Evolutionary conservation across 2,329 filamentous ascomycete genomes (phyloP), one percentile per base, ranked within the genome.

Genomic region (Cladorrhinum sp.): DNA sequence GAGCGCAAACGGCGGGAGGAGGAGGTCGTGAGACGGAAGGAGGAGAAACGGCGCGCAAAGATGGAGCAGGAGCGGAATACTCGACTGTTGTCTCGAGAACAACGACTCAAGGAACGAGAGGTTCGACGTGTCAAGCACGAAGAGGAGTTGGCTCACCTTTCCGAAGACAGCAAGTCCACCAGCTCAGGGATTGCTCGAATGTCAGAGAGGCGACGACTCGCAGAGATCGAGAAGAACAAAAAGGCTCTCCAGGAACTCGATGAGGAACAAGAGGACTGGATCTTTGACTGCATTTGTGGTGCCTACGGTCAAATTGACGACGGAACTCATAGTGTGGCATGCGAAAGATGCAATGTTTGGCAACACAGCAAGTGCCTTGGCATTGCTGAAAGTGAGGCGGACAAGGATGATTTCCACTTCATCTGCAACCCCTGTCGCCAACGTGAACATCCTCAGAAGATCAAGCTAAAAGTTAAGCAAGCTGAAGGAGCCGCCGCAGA

Each of bases 321-420:
- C 72, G 95, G 95, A 36, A 89, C 91, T 7, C 93, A 96, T 72
- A 96, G 92, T 72, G 87, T 99, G 65, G 90, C 93, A 25, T 99
- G 95, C 75, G 95, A 99, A 71, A 87, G 82, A 66, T 99, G 95
- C 79, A 96, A 89, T 71, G 88, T 96, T 52, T 99, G 95, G 95
- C 93, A 98, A 73, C 95, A 99, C 72, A 96, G 92, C 79, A 91
- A 90, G 69, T 99, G 95, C 71, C 84, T 96, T 62, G 89, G 88
- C 45, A 90, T 98, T 64, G 83, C 84, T 50, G 85, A 96, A 68
- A 78, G 83, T 62, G 89, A 93, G 64, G 93, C 92, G 0, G 93
- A 96, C 65, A 82, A 87, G 51, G 86, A 91, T 1, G 90, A 96
- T 66, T 98, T 98, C 69, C 87, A 91, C 63, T 96, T 96, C 70